phyloP scores from a whole-genome alignment of 495 filamentous ascomycete species.

The Penicillium robsamsonii region DNA sequence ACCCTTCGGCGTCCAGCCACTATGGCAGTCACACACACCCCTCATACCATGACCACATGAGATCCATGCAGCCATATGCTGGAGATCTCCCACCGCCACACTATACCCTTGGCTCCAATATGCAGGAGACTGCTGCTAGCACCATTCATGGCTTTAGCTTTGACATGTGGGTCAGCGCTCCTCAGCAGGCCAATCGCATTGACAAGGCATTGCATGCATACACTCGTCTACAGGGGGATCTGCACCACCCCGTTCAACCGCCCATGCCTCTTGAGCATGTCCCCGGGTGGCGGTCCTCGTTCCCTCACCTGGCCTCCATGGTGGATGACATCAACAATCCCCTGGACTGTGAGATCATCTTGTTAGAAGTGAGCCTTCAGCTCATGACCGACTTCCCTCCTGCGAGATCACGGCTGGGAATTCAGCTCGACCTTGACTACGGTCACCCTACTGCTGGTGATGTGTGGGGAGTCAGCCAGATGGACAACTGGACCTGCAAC shows the following conservation, averaged over 20 bases:
- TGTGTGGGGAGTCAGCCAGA: slow-evolving; percentile 37
- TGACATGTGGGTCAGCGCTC: slow-evolving; percentile 51
- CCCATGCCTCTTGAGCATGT: slow-evolving; percentile 45
- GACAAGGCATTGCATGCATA: slow-evolving; percentile 49
- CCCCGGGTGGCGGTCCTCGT: slow-evolving; percentile 44
- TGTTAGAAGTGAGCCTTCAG: slow-evolving; percentile 49
- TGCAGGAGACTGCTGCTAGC: slow-evolving; percentile 34
- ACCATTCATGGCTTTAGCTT: slow-evolving; percentile 47
- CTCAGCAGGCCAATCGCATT: slow-evolving; percentile 40
- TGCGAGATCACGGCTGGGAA: slow-evolving; percentile 40
- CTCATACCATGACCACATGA: slow-evolving; percentile 36
- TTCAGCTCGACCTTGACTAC: slow-evolving; percentile 46
- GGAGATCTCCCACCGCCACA: slow-evolving; percentile 40
- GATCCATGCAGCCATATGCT: slow-evolving; percentile 36
- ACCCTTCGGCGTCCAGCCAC: slow-evolving; percentile 34
- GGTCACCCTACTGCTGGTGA: slow-evolving; percentile 38
- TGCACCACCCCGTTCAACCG: slow-evolving; percentile 35
- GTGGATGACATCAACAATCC: slow-evolving; percentile 36
- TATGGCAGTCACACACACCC: slow-evolving; percentile 30
- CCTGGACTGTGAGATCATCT: slow-evolving; percentile 46
- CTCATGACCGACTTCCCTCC: slow-evolving; percentile 49
- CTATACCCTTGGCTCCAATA: slow-evolving; percentile 37
- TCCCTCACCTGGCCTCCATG: slow-evolving; percentile 43
- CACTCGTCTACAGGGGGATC: slow-evolving; percentile 48
- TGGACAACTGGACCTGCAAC: slow-evolving; percentile 49